These are phyloP conservation scores for Pseudodiploospora longispora DNA, from an alignment of 2,329 filamentous ascomycete genomes.

Conservation along the genomic window DNA sequence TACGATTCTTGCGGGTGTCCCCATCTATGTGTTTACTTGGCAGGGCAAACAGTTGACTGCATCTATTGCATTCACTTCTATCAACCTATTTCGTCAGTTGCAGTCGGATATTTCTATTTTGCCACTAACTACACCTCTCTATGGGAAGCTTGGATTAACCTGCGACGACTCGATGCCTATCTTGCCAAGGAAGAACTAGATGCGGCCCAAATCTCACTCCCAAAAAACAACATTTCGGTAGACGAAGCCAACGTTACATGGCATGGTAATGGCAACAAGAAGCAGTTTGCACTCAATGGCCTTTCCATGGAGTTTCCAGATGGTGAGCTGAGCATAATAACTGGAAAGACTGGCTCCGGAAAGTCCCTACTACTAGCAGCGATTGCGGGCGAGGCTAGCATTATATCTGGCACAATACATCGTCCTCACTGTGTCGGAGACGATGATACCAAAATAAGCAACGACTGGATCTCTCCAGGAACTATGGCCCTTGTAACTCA, in stretches of 20 bases:
- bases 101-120: conserved; percentile 2
- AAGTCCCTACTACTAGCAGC: conserved; percentile 6
- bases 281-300: conserved; percentile 2
- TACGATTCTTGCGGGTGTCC: conserved; percentile 2
- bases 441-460: neutral
- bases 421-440: neutral
- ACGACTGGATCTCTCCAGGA: conserved; percentile 1
- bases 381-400: conserved; percentile 5
- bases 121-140: conserved; percentile 1
- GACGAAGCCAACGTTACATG: neutral
- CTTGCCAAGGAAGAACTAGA: conserved; percentile 1
- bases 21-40: too few species aligned
- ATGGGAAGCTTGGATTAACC: conserved; percentile 5
- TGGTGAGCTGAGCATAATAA: conserved; percentile 5
- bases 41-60: neutral
- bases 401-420: conserved; percentile 4
- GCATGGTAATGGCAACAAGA: too few species aligned
- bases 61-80: conserved; percentile 7
- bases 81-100: conserved; percentile 6
- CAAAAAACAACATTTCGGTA: neutral
- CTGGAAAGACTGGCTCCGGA: conserved; percentile 8
- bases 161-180: conserved; percentile 4
- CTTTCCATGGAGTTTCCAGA: conserved; percentile 6
- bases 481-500: conserved; percentile 33
- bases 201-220: conserved; percentile 1